A percentile compares a stretch with the other conserved stretches of the same genome.
Conservation (phyloP, 495 filamentous ascomycete species). For the Copromyces sp. region DNA sequence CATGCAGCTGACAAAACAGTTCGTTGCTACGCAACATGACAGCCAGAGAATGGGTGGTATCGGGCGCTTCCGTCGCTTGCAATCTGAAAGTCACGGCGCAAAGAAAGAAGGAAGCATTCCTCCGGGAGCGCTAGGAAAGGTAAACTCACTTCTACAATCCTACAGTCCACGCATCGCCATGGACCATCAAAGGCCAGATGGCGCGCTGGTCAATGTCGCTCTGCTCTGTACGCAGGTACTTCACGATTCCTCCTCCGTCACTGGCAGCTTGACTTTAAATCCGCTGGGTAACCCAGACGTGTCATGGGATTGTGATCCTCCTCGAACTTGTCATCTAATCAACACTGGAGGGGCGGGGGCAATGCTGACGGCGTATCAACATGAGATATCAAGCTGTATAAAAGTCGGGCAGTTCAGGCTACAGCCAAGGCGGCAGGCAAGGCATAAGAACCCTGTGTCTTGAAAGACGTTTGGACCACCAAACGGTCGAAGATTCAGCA, state of each 20-base stretch:
- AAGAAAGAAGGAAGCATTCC: neutral
- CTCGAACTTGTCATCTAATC: neutral
- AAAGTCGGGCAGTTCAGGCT: neutral
- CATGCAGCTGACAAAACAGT: neutral
- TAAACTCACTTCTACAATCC: neutral
- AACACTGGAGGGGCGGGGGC: neutral
- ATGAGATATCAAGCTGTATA: neutral
- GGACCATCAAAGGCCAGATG: neutral
- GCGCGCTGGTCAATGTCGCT: neutral
- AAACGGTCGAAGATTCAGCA: neutral
- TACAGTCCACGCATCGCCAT: neutral
- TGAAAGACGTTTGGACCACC: neutral
- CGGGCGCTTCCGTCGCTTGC: neutral
- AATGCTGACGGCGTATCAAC: neutral
- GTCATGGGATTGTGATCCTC: neutral
- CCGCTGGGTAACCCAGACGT: neutral
- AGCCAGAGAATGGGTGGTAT: neutral
- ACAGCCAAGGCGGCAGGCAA: neutral
- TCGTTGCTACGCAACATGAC: neutral
- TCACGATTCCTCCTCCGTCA: neutral
- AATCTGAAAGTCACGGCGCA: neutral
- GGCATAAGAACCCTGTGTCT: neutral
- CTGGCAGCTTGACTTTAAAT: neutral
- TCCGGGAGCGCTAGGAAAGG: neutral
- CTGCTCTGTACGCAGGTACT: neutral